Conservation (phyloP, 202 grass and related monocot species). For the Hordeum pubiflorum region DNA sequence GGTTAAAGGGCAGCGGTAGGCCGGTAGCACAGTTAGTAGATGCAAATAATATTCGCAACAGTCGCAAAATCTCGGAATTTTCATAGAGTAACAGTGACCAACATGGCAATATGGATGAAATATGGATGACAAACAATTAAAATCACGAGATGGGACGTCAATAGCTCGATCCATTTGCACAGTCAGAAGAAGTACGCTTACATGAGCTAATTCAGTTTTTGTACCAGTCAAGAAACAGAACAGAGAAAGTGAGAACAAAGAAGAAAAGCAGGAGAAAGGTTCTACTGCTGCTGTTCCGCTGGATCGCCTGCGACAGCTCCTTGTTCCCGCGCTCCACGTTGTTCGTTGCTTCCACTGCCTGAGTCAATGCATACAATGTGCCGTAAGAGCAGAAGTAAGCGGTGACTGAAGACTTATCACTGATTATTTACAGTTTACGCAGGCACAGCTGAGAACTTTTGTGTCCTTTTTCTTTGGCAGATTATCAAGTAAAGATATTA, state of each 20-base stretch:
- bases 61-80: neutral
- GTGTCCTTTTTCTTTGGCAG: neutral
- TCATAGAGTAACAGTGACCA: neutral
- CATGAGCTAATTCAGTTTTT: conserved; percentile 27
- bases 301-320: conserved; percentile 77
- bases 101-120: neutral
- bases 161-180: neutral
- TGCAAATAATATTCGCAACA: neutral
- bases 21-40: neutral
- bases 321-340: conserved; percentile 87
- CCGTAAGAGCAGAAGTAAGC: neutral
- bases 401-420: neutral
- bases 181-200: neutral
- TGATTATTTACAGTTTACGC: neutral
- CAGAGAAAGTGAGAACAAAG: conserved; percentile 76
- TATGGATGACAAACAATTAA: neutral
- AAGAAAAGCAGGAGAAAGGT: conserved; percentile 97
- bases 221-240: conserved; percentile 92
- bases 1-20: neutral
- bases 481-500: neutral
- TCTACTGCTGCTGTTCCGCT: conserved; percentile 84
- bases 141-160: neutral
- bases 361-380: neutral
- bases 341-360: conserved; percentile 96
- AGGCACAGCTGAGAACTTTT: neutral